Evolutionary conservation across 129 eudicot species (phyloP).

Genomic region (Tagetes erecta): DNA sequence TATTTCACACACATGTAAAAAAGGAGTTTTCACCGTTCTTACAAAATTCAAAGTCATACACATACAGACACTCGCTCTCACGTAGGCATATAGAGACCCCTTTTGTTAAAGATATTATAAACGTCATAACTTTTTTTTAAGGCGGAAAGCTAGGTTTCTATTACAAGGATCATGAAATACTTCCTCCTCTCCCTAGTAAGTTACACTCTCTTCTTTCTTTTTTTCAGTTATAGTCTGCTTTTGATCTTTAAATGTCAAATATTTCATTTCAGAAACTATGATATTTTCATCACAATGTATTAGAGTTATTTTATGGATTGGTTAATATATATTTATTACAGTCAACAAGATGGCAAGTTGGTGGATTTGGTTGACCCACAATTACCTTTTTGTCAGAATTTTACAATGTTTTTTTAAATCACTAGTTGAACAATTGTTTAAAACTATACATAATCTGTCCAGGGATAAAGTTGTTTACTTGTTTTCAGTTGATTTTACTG

Average conservation of each 20-base stretch:
- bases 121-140: slow-evolving; percentile 20
- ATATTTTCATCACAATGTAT: neutral
- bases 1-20: too few species aligned
- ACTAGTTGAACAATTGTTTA: too few species aligned
- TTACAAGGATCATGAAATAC: slow-evolving; percentile 90
- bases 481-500: too few species aligned
- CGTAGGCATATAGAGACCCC: too few species aligned
- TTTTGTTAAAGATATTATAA: neutral
- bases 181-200: slow-evolving; percentile 93
- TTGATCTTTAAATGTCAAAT: slow-evolving; percentile 22
- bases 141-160: slow-evolving; percentile 92
- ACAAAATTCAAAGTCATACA: too few species aligned
- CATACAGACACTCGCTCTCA: too few species aligned
- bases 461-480: too few species aligned
- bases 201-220: neutral
- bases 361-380: neutral
- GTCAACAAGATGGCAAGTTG: neutral
- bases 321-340: neutral
- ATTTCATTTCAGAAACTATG: neutral
- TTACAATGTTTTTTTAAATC: neutral
- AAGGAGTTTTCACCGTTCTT: too few species aligned
- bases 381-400: neutral
- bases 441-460: too few species aligned
- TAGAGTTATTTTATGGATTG: neutral
- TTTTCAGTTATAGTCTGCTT: slow-evolving; percentile 1